Evolutionary conservation across 805 yeast species (phyloP), one percentile per base, ranked within the genome.

Genomic region (Danielozyma ontarioensis): DNA sequence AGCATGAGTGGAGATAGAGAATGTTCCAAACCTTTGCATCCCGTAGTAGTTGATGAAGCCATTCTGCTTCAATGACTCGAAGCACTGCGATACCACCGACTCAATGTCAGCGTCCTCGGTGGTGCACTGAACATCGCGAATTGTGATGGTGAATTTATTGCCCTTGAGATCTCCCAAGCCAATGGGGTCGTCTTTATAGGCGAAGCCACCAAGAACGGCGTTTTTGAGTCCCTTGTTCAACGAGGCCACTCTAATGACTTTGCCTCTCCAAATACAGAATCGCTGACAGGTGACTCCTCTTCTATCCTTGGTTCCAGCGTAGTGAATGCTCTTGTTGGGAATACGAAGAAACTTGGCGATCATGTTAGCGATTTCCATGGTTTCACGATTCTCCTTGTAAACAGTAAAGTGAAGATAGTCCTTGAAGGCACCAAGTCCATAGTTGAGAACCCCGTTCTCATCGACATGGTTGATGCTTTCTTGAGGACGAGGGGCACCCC

Each of bases 21-120:
- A 90, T 0, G 98, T 89, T 18, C 99, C 99, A 56, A 93, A 93
- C 51, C 99, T 70, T 65, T 93, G 99, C 89, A 93, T 82, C n/a
- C 99, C 99, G 55, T 74, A 93, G 53, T 93, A 93, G 57, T 93
- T 93, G 42, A 93, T 82, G 50, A 86, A 93, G 0, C 99, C 99
- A 18, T 72, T 66, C 1, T 65, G 66, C 32, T 66, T 64, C 33
- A 90, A 63, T 0, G 86, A 72, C 4, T 64, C 52, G 43, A 89
- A 68, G 17, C 87, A 72, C 7, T 63, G 53, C 11, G 57, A 53
- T 13, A 87, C 64, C 3, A 69, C 62, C 11, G 66, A 62, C 26
- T 74, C 74, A 15, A 77, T 52, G 3, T 63, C 42, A 4, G 51
- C 47, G 2, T 46, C 40, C 2, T 57, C 55, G 32, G 55, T 59